These are phyloP conservation scores for Iris macrosiphon DNA, from an alignment of 106 monocot genomes.

Conservation along the genomic window DNA sequence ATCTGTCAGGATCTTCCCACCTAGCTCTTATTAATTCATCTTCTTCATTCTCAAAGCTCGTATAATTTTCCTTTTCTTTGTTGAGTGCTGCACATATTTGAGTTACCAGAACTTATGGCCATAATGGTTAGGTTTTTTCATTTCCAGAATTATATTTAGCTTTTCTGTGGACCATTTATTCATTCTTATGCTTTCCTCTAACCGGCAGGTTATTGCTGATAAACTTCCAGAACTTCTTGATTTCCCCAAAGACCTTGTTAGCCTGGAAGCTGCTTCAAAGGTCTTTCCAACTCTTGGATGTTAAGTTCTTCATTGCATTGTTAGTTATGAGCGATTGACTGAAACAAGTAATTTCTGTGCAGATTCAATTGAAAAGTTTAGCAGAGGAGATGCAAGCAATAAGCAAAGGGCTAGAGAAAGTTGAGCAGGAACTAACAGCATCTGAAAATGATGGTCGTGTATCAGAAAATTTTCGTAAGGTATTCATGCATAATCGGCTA, in stretches of 20 bases:
- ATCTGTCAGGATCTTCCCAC: no score
- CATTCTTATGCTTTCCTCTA: constrained; percentile 1
- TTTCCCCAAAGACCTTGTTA: constrained; percentile 66
- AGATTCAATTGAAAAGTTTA: constrained; percentile 82
- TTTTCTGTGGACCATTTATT: not conserved
- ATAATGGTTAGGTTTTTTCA: not conserved
- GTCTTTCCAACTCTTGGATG: constrained; percentile 17
- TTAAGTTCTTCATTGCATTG: not conserved
- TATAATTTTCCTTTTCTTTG: not conserved
- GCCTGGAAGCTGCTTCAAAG: constrained; percentile 79
- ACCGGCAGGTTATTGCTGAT: constrained; percentile 64
- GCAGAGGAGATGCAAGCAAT: constrained; percentile 96
- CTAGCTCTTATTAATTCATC: no score
- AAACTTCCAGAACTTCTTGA: constrained; percentile 94
- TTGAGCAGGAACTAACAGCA: constrained; percentile 71
- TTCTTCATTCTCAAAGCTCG: not conserved
- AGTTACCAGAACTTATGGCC: no score
- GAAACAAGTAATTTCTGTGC: constrained; percentile 6
- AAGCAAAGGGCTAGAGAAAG: constrained; percentile 77
- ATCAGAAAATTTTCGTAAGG: constrained; percentile 64
- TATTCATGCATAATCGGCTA: not conserved
- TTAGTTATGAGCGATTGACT: no score
- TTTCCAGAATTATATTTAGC: not conserved
- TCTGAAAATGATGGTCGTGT: constrained; percentile 81
- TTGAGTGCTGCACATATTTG: no score